Base-by-base conservation (phyloP, 148 eudicot genomes). In the Euryodendron excelsum region DNA sequence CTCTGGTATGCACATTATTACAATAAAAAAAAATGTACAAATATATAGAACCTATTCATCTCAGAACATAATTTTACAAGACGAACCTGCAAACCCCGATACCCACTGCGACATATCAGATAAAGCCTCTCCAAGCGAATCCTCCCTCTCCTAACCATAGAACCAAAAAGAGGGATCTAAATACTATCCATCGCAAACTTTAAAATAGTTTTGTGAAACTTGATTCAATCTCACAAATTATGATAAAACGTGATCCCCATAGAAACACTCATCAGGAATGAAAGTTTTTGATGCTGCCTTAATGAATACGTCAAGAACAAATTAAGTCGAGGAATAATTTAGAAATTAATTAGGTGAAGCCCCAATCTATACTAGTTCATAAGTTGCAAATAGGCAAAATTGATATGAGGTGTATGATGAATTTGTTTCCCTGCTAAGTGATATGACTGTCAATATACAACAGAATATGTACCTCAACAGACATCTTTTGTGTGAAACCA, bases 51-150 rank as follows among this genome's bases (percentile, higher is more conserved):
- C 5, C 60, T 52, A 21, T 68, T 23, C 48, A 75, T 28, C 20
- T 41, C 17, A 14, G 10, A 7, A 50, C 70, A 23, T 6, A 71
- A 47, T n/a, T 45, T 50, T 61, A 66, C 48, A 39, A 68, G 62
- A 79, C 86, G 82, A 85, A 95, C 99, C 96, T 85, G 90, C 74
- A 76, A 93, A 88, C 28, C 88, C 88, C 10, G 85, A 84, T 52
- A 88, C 96, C 96, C 96, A 90, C 31, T 86, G 81, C 30, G 92
- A 80, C 79, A 90, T 79, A 58, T 91, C 94, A 33, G 86, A 78
- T 13, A 88, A 72, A 74, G 87, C 83, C 41, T 82, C 92, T 31
- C 85, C 94, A 27, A 88, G 45, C 18, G 90, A 67, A 63, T 89
- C 88, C n/a, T 78, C 79, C 63, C 86, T 84, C 83, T 90, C 97